phyloP scores from a whole-genome alignment of 805 yeast genomes.

The Candida sithepensis region DNA sequence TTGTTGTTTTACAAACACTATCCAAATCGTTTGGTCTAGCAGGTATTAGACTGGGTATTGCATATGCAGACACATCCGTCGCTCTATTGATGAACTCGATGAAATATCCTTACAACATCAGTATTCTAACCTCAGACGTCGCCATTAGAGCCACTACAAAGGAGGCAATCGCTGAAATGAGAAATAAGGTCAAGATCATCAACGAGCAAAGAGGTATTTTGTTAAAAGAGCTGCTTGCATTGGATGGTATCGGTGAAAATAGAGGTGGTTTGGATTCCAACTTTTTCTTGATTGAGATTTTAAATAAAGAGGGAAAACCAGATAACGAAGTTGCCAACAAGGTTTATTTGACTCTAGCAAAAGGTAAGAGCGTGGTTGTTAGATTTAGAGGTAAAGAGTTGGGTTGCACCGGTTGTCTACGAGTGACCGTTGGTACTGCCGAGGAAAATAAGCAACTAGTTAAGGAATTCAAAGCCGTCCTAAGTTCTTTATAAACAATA shows the following conservation, averaged over 20 bases:
- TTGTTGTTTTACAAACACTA: slow-evolving; percentile 86
- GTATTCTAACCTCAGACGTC: slow-evolving; percentile 70
- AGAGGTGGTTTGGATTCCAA: slow-evolving; percentile 88
- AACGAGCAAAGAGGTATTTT: slow-evolving; percentile 53
- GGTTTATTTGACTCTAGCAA: slow-evolving; percentile 70
- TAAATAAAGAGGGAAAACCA: slow-evolving; percentile 60
- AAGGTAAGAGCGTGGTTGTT: slow-evolving; percentile 71
- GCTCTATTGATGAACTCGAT: slow-evolving; percentile 74
- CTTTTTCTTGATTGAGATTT: slow-evolving; percentile 71
- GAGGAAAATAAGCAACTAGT: slow-evolving; percentile 66
- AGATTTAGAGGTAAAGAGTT: slow-evolving; percentile 88
- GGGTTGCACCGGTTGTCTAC: slow-evolving; percentile 83
- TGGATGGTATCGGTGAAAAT: slow-evolving; percentile 66
- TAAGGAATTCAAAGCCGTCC: slow-evolving; percentile 25
- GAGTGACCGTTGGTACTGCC: slow-evolving; percentile 83
- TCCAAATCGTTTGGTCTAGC: slow-evolving; percentile 97
- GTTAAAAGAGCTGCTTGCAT: slow-evolving; percentile 46
- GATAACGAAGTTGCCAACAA: slow-evolving; percentile 61
- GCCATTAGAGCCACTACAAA: slow-evolving; percentile 69
- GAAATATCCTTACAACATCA: slow-evolving; percentile 95
- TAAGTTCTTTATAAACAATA: slow-evolving; percentile 5
- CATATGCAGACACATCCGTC: slow-evolving; percentile 60
- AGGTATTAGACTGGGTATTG: slow-evolving; percentile 85
- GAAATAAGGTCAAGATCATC: slow-evolving; percentile 45
- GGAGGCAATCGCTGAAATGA: slow-evolving; percentile 59